Conservation (phyloP, 495 filamentous ascomycete species). For the Aspergillus nidulans region DNA sequence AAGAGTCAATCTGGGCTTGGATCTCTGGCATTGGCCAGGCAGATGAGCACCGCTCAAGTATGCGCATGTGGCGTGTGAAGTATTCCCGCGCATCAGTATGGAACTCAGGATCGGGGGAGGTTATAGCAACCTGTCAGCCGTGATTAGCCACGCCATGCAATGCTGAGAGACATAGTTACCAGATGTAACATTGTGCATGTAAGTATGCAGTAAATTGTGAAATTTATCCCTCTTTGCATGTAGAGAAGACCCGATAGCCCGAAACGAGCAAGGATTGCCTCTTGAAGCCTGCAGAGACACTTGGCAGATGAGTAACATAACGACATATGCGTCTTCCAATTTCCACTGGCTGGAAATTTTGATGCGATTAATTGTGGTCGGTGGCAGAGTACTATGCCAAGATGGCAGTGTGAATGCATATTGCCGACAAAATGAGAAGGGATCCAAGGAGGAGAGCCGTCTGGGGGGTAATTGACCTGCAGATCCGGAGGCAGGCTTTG, state of each 20-base stretch:
- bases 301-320: conserved; percentile 86
- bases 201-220: conserved; percentile 86
- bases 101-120: conserved; percentile 87
- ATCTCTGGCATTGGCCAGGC: conserved; percentile 92
- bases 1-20: conserved; percentile 82
- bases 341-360: conserved; percentile 64
- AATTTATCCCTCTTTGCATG: conserved; percentile 95
- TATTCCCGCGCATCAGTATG: conserved; percentile 82
- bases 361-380: conserved; percentile 79
- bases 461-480: conserved; percentile 69
- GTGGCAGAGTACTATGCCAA: conserved; percentile 83
- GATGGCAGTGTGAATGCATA: conserved; percentile 87
- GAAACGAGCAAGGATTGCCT: conserved; percentile 72
- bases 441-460: conserved; percentile 80
- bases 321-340: conserved; percentile 85
- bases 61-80: conserved; percentile 92
- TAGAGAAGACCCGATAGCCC: conserved; percentile 78
- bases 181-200: conserved; percentile 95
- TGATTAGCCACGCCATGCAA: conserved; percentile 11
- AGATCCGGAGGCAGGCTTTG: conserved; percentile 73
- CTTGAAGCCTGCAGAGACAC: conserved; percentile 83
- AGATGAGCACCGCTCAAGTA: conserved; percentile 78
- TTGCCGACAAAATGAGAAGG: conserved; percentile 89
- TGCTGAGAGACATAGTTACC: conserved; percentile 49
- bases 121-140: conserved; percentile 74